A percentile compares a stretch with the other conserved stretches of the same genome.
Conservation (phyloP, 139 green algal species). For the Chlamydomonas sphaeroides region DNA sequence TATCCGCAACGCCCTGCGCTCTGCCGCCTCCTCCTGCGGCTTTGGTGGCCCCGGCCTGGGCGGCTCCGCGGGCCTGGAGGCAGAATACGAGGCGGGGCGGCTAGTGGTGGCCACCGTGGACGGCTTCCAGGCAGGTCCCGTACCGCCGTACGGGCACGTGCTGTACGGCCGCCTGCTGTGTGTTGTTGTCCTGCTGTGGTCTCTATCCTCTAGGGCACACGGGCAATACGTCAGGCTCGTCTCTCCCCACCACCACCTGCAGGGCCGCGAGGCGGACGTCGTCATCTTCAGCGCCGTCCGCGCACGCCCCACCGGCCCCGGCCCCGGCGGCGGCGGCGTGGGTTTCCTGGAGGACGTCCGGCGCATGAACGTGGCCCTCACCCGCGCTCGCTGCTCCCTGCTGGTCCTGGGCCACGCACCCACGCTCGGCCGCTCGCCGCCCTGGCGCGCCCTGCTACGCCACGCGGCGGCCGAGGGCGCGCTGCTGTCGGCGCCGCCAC, state of each 20-base stretch:
- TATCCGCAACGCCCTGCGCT: no score
- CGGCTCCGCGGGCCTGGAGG: neutral
- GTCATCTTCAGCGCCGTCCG: constrained; percentile 77
- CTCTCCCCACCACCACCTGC: neutral
- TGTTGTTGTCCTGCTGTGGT: no score
- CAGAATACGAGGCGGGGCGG: no score
- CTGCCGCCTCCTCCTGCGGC: no score
- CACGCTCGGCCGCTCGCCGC: constrained; percentile 55
- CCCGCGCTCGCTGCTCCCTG: constrained; percentile 65
- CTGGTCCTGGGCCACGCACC: constrained; percentile 71
- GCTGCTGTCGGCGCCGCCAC: constrained; percentile 40
- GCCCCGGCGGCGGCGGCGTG: constrained; percentile 20
- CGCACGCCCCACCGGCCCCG: constrained; percentile 19
- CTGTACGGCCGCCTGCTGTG: no score
- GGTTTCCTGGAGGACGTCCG: constrained; percentile 78
- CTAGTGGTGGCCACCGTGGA: constrained; percentile 73
- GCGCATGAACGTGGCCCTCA: constrained; percentile 84
- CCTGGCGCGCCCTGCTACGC: constrained; percentile 61
- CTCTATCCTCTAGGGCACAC: no score
- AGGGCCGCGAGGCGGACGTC: constrained; percentile 75
- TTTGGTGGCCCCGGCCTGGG: no score
- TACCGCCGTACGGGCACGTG: no score
- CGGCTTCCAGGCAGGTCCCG: constrained; percentile 71
- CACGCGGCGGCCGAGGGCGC: constrained; percentile 32
- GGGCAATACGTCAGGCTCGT: no score